A percentile compares a stretch with the other conserved stretches of the same genome.
These are phyloP conservation scores for Phialemoniopsis sp. DNA, from an alignment of 2,329 filamentous ascomycete species.

Conservation along the genomic window DNA sequence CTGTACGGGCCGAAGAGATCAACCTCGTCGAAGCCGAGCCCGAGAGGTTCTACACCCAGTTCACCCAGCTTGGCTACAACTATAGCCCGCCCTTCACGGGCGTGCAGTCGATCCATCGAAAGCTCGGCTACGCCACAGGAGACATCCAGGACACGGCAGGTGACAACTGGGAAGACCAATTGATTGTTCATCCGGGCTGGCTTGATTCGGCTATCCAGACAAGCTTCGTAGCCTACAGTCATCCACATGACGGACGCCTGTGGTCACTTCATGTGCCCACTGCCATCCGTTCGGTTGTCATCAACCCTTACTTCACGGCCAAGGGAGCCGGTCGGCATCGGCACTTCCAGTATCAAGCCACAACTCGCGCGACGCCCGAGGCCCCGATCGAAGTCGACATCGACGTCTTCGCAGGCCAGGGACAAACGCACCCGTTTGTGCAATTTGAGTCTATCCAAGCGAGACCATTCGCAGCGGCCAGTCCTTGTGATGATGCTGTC, in stretches of 20 bases:
- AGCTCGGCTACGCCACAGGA: too few relatives aligned
- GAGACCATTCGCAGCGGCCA: not conserved
- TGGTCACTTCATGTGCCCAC: conserved; percentile 24
- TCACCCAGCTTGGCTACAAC: too few relatives aligned
- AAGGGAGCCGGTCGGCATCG: not conserved
- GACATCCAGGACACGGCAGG: too few relatives aligned
- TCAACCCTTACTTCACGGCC: conserved; percentile 3
- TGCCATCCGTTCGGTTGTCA: conserved; percentile 11
- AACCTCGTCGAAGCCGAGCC: too few relatives aligned
- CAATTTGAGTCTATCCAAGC: not conserved
- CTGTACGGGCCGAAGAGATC: too few relatives aligned
- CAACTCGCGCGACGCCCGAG: not conserved
- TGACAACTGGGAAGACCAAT: not conserved
- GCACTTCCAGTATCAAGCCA: not conserved
- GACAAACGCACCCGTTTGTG: not conserved
- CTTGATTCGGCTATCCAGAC: conserved; percentile 30
- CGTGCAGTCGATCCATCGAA: too few relatives aligned
- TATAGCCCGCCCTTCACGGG: too few relatives aligned
- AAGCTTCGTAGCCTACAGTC: conserved; percentile 22
- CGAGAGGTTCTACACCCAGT: too few relatives aligned
- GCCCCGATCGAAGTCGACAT: not conserved
- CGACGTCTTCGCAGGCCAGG: not conserved
- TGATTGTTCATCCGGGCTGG: conserved; percentile 25
- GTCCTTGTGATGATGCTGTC: not conserved
- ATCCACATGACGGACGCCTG: conserved; percentile 25